Evolutionary conservation across 2,329 filamentous ascomycete genomes (phyloP).

Genomic region (Ceratocystis lukuohia): DNA sequence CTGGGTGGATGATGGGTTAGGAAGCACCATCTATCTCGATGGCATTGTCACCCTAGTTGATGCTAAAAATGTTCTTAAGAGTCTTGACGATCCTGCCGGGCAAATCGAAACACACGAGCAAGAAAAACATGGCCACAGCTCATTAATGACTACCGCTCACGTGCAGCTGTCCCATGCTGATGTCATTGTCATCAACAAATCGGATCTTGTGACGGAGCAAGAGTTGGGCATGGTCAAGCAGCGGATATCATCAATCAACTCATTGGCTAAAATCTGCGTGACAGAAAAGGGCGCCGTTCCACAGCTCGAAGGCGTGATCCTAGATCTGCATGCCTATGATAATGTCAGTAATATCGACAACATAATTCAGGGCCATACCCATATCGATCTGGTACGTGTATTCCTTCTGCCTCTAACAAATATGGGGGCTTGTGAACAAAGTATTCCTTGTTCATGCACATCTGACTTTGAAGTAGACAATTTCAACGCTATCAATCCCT

Average conservation of each 20-base stretch:
- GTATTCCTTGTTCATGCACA: neutral
- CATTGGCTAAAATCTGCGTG: conserved; percentile 67
- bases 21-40: conserved; percentile 90
- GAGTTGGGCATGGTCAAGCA: conserved; percentile 57
- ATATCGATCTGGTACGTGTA: conserved; percentile 64
- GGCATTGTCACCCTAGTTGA: conserved; percentile 94
- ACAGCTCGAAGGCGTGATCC: conserved; percentile 66
- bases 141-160: conserved; percentile 79
- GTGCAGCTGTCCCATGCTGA: conserved; percentile 95
- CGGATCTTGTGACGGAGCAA: conserved; percentile 60
- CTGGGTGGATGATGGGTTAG: conserved; percentile 93
- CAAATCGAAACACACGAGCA: conserved; percentile 41
- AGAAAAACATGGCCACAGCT: conserved; percentile 45
- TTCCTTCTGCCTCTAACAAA: neutral
- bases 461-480: conserved; percentile 43
- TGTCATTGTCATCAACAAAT: conserved; percentile 87
- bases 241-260: conserved; percentile 75
- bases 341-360: conserved; percentile 61
- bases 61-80: conserved; percentile 77
- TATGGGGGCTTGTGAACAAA: neutral
- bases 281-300: conserved; percentile 72
- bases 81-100: conserved; percentile 57
- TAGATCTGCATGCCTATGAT: conserved; percentile 90
- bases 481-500: conserved; percentile 65
- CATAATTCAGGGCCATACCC: conserved; percentile 66